Evolutionary conservation across 1,284 basidiomycete species (phyloP), one percentile per base, ranked within the genome.

Genomic region (Ustanciosporium gigantosporum): DNA sequence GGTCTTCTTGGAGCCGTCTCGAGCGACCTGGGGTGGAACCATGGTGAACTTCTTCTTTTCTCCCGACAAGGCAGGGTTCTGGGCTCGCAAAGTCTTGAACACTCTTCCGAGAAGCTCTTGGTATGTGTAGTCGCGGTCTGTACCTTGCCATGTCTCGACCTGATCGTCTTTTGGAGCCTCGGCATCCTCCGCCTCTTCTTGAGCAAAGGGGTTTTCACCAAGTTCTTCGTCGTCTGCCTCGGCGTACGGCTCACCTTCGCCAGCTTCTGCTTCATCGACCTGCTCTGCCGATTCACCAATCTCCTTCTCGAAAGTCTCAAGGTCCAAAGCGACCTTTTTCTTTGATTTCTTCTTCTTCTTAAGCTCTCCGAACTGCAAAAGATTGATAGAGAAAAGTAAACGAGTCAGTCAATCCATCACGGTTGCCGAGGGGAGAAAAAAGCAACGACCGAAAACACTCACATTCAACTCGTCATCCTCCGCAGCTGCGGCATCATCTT

Each of bases 1-100:
- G 34, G 91, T 88, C 81, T 94, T 94, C 81, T 98, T 97, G 81
- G 93, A 94, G 20, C 84, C 84, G 83, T 99, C 94, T 75, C 91
- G 85, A 73, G 89, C 87, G 42, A 98, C 88, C 55, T 89, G 88
- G 16, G 94, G 94, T n/a, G 94, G 95, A 1, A 92, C 91, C 70
- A 98, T 94, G 16, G 92, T 97, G 83, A 96, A 97, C 80, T 92
- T 91, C 80, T 89, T 90, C 59, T 89, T 71, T 39, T 74, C 83
- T 43, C 86, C 87, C 5, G 75, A 75, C 25, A 98, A 86, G 41
- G 93, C 86, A 13, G 94, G 94, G 79, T 98, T 97, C 51, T 93
- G 90, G 25, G 89, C 87, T 70, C 96, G 93, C 14, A 98, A 84
- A 31, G 89, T 87, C 49, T 83, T 83, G 82, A 94, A 97, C 82